phyloP scores from a whole-genome alignment of 208 protist species.

The Herpetomonas muscarum region DNA sequence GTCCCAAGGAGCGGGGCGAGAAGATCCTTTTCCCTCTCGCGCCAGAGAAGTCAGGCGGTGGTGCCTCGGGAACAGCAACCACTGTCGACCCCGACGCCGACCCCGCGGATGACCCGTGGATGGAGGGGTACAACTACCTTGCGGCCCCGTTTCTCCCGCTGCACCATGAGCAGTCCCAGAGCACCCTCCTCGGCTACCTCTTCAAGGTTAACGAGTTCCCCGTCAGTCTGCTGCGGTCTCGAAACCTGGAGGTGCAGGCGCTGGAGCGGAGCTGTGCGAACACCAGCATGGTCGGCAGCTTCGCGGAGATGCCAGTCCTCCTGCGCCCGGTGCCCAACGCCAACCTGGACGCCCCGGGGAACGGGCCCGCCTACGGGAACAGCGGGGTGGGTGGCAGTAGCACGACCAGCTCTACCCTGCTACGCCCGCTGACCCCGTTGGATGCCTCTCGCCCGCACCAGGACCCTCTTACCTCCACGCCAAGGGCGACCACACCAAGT shows the following conservation, averaged over 20 bases:
- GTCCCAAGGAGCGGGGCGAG: constrained; percentile 12
- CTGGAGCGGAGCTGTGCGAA: neutral
- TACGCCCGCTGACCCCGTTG: too few species aligned
- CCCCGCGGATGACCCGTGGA: constrained; percentile 37
- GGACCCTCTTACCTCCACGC: too few species aligned
- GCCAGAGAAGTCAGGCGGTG: constrained; percentile 2
- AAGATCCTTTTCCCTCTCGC: constrained; percentile 33
- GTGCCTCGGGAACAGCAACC: neutral
- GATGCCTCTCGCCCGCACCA: too few species aligned
- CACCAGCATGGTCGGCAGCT: constrained; percentile 15
- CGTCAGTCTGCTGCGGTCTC: constrained; percentile 31
- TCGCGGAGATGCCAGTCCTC: too few species aligned
- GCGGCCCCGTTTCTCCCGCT: constrained; percentile 62
- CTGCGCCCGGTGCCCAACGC: too few species aligned
- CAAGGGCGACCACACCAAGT: too few species aligned
- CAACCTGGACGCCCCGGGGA: too few species aligned
- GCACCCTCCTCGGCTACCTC: constrained; percentile 59
- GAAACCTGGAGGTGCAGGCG: constrained; percentile 29
- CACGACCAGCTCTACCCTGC: too few species aligned
- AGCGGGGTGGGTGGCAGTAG: too few species aligned
- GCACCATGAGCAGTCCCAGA: constrained; percentile 17
- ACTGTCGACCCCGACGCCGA: neutral
- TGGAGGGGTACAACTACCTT: constrained; percentile 63
- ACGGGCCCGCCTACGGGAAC: too few species aligned
- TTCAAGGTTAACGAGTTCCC: constrained; percentile 52